Evolutionary conservation across 2,329 filamentous ascomycete genomes (phyloP), one percentile per base, ranked within the genome.

Genomic region (Aureobasidium pullulans): DNA sequence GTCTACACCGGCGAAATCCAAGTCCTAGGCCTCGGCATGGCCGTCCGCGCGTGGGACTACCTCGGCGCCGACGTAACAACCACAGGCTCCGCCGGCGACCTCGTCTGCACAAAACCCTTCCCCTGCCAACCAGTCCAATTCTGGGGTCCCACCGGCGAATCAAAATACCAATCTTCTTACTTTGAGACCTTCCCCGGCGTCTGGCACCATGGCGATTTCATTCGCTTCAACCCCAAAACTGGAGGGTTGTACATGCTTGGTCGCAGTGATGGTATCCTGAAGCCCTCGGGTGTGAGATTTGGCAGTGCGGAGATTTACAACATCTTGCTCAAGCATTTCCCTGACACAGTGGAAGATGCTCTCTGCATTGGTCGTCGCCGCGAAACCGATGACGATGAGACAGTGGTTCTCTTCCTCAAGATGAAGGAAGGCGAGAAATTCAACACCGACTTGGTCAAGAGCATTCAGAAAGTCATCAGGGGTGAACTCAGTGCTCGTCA

Each of bases 291-390:
- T 2, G 90, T 99, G 16, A 81, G 93, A 0, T 97, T 99, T 69
- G 93, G 93, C 4, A 91, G 86, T 34, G 91, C 93, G 0, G 94
- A 99, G 77, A 96, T 99, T 19, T 97, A 97, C 74, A 96, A 96
- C 70, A 80, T 96, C n/a, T 76, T 97, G 31, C 83, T 94, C 1
- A 85, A 89, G 64, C 88, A 91, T 73, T 96, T 96, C 67, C 82
- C 85, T 0, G 75, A 80, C 10, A 83, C 93, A 59, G 79, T 97
- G 16, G 87, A 90, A 61, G 93, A 99, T 67, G 89, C 90, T 0
- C 79, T 97, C 1, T 97, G 93, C 68, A 85, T 97, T 37, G 93
- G 94, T 0, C 81, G 90, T 2, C 79, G 91, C 60, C 75, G 84
- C 56, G 81, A 83, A 56, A 78, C 80, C 3, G 92, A 96, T 68